Evolutionary conservation across 2,329 filamentous ascomycete genomes (phyloP), one percentile per base, ranked within the genome.

Genomic region (Aspergillus hiratsukae): DNA sequence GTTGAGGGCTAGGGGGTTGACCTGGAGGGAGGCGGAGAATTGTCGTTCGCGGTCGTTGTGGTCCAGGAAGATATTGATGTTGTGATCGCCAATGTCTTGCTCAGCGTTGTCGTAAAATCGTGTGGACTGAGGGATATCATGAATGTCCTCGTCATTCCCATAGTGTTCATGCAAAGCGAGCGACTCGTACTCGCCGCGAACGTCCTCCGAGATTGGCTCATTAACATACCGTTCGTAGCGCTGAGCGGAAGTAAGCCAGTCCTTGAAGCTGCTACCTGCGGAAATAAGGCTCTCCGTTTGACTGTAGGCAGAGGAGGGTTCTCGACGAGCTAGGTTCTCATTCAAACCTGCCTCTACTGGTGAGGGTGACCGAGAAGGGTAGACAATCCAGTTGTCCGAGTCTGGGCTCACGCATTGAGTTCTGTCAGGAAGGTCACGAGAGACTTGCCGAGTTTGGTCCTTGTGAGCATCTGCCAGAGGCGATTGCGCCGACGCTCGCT

Each of bases 1-100:
- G 52, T 80, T 79, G 67, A 80, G 73, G 56, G 69, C 71, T 19
- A 80, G 65, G 3, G 78, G 78, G 43, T 78, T 76, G n/a, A 73
- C 64, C 6, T 61, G 66, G 31, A 70, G 58, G 3, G 56, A 56
- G 17, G 64, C 51, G 17, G 58, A 46, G n/a, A 45, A 52, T 5
- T 63, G 61, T 28, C 65, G 61, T n/a, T 67, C 61, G 35, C 71
- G 63, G 28, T 70, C 63, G 31, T 67, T 66, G 17, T 70, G 66
- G 49, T 72, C 70, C 19, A 67, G 62, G 57, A 69, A 69, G 46
- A 72, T 68, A 51, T 72, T 64, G 56, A 72, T 69, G 50, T 65
- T 65, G 49, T 69, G 65, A 41, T 75, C 70, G 41, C 72, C 73
- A 45, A 76, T 65, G 29, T 74, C 73, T 28, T 68, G 66, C 51